phyloP scores from a whole-genome alignment of 1,284 basidiomycete genomes.

The Irpex lacteus region DNA sequence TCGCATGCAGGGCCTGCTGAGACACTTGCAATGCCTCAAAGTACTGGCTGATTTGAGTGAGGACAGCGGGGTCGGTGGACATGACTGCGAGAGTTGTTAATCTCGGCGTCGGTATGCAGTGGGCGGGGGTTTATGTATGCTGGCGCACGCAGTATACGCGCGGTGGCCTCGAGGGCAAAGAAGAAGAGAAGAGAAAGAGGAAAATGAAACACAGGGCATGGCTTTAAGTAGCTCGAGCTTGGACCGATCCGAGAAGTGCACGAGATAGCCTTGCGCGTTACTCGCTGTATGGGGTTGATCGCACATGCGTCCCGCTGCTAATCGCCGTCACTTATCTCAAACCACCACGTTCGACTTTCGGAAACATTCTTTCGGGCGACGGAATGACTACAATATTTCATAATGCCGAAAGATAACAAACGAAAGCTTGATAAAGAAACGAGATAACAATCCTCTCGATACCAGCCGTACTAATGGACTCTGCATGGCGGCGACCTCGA shows the following conservation, averaged over 20 bases:
- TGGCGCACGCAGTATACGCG: slow-evolving; percentile 11
- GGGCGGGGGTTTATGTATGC: neutral
- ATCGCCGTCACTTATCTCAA: neutral
- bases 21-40: slow-evolving; percentile 67
- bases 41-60: slow-evolving; percentile 70
- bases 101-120: neutral
- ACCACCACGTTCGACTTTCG: neutral
- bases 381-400: neutral
- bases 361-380: neutral
- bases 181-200: slow-evolving; percentile 14
- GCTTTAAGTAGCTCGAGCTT: neutral
- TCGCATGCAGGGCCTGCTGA: slow-evolving; percentile 72
- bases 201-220: neutral
- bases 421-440: neutral
- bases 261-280: neutral
- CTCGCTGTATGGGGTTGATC: neutral
- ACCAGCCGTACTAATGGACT: too few species aligned
- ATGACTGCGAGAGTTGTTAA: slow-evolving; percentile 11
- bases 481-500: too few species aligned
- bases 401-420: neutral
- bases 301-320: neutral
- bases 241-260: neutral
- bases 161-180: slow-evolving; percentile 14
- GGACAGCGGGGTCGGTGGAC: slow-evolving; percentile 44
- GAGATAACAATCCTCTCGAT: neutral